Evolutionary conservation across 208 protist genomes (phyloP).

Genomic region (Trichomonas tenax): DNA sequence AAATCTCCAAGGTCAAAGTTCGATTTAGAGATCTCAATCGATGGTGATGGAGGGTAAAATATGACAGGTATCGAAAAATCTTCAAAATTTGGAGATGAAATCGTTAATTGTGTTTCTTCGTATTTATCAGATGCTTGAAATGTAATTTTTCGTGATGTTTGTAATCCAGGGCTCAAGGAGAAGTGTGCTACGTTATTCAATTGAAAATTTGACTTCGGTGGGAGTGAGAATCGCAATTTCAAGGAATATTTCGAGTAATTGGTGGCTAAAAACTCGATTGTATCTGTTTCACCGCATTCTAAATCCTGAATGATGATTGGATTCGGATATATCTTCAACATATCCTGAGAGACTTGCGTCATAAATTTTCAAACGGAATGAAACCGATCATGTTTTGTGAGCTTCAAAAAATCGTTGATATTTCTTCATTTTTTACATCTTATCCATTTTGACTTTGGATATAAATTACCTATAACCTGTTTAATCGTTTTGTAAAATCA

Average conservation of each 20-base stretch:
- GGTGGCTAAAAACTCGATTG: neutral
- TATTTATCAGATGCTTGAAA: neutral
- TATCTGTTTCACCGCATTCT: neutral
- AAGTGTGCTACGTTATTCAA: neutral
- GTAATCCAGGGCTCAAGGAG: neutral
- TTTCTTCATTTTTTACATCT: no score
- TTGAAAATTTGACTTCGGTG: neutral
- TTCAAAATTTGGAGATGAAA: no score
- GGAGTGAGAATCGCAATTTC: neutral
- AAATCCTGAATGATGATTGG: neutral
- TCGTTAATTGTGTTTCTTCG: neutral
- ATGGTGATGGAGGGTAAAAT: neutral
- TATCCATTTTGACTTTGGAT: no score
- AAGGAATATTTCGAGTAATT: neutral
- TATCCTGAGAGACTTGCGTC: neutral
- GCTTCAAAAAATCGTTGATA: neutral
- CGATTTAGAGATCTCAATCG: neutral
- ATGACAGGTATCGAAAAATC: neutral
- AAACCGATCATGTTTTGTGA: neutral
- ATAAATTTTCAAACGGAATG: neutral
- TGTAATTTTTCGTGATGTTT: neutral
- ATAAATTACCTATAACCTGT: no score
- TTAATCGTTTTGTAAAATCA: no score
- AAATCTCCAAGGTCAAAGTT: neutral
- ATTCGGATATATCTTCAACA: neutral